Evolutionary conservation across 2,329 filamentous ascomycete species (phyloP).

Genomic region (Ceratocystis lukuohia): DNA sequence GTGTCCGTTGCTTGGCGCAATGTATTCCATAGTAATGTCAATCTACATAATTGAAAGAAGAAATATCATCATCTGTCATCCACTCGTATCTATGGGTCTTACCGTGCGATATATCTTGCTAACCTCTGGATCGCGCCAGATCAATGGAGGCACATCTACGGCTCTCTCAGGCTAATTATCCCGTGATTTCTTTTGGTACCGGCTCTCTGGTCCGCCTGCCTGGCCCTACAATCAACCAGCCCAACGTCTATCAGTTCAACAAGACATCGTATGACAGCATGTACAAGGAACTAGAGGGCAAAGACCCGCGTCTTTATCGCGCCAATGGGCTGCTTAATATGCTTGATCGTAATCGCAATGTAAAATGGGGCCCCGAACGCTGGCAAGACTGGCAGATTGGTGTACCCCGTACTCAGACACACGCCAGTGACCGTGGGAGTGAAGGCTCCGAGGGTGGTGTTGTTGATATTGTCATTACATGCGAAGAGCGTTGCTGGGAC

Average conservation of each 20-base stretch:
- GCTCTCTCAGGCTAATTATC: slow-evolving; percentile 72
- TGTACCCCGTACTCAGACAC: slow-evolving; percentile 58
- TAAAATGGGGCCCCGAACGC: slow-evolving; percentile 91
- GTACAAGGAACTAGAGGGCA: slow-evolving; percentile 76
- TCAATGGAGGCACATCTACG: slow-evolving; percentile 99
- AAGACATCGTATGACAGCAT: slow-evolving; percentile 90
- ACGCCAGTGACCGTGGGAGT: slow-evolving; percentile 61
- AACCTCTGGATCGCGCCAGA: slow-evolving; percentile 31
- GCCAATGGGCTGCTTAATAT: slow-evolving; percentile 92
- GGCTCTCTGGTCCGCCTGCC: slow-evolving; percentile 88
- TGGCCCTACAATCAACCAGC: slow-evolving; percentile 78
- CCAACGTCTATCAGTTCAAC: slow-evolving; percentile 98
- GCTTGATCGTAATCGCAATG: slow-evolving; percentile 77
- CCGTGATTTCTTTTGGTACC: slow-evolving; percentile 96
- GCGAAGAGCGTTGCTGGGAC: slow-evolving; percentile 96
- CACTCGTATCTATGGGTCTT: slow-evolving; percentile 17
- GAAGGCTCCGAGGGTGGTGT: slow-evolving; percentile 74
- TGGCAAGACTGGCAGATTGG: slow-evolving; percentile 97
- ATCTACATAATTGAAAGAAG: not conserved
- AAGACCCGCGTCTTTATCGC: slow-evolving; percentile 76
- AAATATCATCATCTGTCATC: slow-evolving; percentile 22
- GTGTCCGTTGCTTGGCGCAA: slow-evolving; percentile 6
- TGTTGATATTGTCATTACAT: slow-evolving; percentile 91
- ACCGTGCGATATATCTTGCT: not conserved
- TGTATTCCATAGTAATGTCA: slow-evolving; percentile 8